Conservation (phyloP, 352 stramenopile genomes). For the Saprolegnia parasitica region DNA sequence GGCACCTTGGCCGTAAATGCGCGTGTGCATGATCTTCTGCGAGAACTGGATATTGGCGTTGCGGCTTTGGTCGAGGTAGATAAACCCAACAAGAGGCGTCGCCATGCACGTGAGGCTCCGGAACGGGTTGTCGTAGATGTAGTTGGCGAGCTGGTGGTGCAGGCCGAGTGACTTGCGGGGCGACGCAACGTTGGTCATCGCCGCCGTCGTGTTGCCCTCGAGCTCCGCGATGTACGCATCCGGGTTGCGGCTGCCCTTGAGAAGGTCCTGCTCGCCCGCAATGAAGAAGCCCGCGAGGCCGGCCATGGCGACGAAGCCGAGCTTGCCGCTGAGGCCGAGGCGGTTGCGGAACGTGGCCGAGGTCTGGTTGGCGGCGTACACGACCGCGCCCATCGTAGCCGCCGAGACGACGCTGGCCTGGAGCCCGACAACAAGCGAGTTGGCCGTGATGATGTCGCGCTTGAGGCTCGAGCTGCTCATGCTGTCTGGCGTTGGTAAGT, state of each 20-base stretch:
- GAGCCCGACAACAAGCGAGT: conserved; percentile 59
- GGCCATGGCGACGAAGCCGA: conserved; percentile 54
- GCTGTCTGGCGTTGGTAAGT: neutral
- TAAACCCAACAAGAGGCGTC: conserved; percentile 58
- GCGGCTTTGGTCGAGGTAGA: conserved; percentile 60
- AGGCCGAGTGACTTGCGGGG: conserved; percentile 35
- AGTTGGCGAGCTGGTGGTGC: conserved; percentile 62
- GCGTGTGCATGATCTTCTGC: conserved; percentile 85
- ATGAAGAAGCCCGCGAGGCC: conserved; percentile 61
- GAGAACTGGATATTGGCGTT: conserved; percentile 65
- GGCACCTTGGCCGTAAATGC: conserved; percentile 74
- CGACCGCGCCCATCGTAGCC: conserved; percentile 32
- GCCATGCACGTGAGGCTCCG: conserved; percentile 47
- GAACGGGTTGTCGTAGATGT: conserved; percentile 79
- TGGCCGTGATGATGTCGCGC: conserved; percentile 60
- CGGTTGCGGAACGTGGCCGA: conserved; percentile 62
- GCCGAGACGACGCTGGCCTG: conserved; percentile 41
- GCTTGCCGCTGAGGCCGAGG: conserved; percentile 63
- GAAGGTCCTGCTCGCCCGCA: conserved; percentile 52
- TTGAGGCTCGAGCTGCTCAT: neutral
- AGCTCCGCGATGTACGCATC: conserved; percentile 60
- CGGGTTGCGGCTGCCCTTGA: conserved; percentile 59
- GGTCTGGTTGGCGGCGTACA: conserved; percentile 53
- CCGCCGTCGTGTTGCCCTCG: conserved; percentile 34
- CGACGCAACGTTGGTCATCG: conserved; percentile 19